phyloP scores from a whole-genome alignment of 2,329 filamentous ascomycete species.

The Penicillium sp. region DNA sequence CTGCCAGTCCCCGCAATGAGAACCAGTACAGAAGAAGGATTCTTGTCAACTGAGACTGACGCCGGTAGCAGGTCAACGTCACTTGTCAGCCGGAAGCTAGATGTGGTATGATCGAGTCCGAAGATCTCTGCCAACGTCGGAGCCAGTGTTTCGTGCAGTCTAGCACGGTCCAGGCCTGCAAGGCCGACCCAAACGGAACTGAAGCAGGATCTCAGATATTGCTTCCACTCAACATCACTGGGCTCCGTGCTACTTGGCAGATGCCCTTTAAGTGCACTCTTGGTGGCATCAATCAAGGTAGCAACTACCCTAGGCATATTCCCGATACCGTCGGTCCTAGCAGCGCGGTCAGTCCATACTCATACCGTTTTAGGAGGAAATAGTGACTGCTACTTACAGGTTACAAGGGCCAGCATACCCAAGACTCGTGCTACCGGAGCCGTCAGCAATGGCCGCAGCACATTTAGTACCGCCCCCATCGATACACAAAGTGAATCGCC shows the following conservation, averaged over 20 bases:
- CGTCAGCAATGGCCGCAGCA: constrained; percentile 44
- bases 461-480: constrained; percentile 54
- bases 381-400: constrained; percentile 37
- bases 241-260: not conserved
- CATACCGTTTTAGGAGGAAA: not conserved
- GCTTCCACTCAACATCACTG: constrained; percentile 13
- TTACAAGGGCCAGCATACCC: constrained; percentile 50
- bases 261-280: constrained; percentile 23
- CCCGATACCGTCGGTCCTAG: constrained; percentile 29
- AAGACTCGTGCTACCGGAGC: constrained; percentile 31
- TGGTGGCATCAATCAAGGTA: constrained; percentile 32
- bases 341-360: not conserved
- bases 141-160: constrained; percentile 36
- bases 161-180: constrained; percentile 49
- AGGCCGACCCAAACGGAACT: constrained; percentile 48
- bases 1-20: constrained; percentile 54
- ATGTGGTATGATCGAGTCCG: constrained; percentile 27
- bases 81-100: constrained; percentile 41
- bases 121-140: constrained; percentile 38
- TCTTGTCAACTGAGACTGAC: constrained; percentile 25
- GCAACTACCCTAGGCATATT: constrained; percentile 35
- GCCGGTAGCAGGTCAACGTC: constrained; percentile 51
- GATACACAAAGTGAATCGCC: constrained; percentile 43
- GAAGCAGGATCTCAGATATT: constrained; percentile 29
- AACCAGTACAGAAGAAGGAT: constrained; percentile 37